phyloP scores from a whole-genome alignment of 2,329 filamentous ascomycete species.

The Rhinocladiella mackenziei region DNA sequence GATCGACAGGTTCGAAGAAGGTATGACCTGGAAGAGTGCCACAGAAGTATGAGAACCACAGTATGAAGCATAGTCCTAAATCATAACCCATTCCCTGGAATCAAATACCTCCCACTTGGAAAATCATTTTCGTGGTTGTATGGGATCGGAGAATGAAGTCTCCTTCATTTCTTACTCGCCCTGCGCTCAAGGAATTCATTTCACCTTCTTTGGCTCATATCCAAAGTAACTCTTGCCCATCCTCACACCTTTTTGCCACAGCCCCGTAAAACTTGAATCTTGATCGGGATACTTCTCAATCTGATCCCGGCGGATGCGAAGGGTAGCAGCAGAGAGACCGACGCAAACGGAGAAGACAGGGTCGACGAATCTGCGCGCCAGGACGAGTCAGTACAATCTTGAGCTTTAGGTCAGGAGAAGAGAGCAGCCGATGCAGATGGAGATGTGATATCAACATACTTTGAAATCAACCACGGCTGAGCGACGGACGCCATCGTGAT shows the following conservation, averaged over 20 bases:
- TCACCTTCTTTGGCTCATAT: slow-evolving; percentile 7
- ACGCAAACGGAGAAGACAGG: slow-evolving; percentile 54
- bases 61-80: too few relatives aligned
- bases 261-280: slow-evolving; percentile 31
- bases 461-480: slow-evolving; percentile 41
- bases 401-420: slow-evolving; percentile 3
- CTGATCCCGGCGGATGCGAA: slow-evolving; percentile 54
- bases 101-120: too few relatives aligned
- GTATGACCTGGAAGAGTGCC: too few relatives aligned
- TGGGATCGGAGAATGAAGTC: too few relatives aligned
- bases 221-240: slow-evolving; percentile 26
- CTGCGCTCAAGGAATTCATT: slow-evolving; percentile 2
- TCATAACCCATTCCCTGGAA: too few relatives aligned
- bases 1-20: too few relatives aligned
- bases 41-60: too few relatives aligned
- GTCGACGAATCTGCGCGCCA: slow-evolving; percentile 44
- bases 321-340: slow-evolving; percentile 49
- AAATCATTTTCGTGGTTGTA: too few relatives aligned
- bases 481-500: slow-evolving; percentile 22
- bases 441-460: slow-evolving; percentile 30
- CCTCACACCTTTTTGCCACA: slow-evolving; percentile 24
- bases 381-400: neutral
- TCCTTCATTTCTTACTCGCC: neutral
- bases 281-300: slow-evolving; percentile 43
- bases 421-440: slow-evolving; percentile 1